phyloP scores from a whole-genome alignment of 1,284 basidiomycete genomes.

The Ceratobasidium theobromae region DNA sequence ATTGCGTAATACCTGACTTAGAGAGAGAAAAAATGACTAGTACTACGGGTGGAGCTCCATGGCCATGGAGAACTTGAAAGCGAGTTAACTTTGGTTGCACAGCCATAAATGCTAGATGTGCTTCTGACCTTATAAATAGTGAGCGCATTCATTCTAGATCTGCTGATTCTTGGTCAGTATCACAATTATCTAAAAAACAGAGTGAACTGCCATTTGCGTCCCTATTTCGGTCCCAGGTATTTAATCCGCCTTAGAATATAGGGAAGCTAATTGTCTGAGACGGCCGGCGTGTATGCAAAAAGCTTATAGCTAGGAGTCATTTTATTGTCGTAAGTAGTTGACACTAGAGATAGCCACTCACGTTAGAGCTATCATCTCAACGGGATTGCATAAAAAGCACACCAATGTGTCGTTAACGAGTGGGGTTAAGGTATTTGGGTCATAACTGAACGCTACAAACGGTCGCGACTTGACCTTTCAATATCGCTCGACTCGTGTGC shows the following conservation, averaged over 20 bases:
- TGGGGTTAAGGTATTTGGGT: slow-evolving; percentile 31
- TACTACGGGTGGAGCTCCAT: slow-evolving; percentile 35
- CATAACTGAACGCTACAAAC: slow-evolving; percentile 33
- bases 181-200: slow-evolving; percentile 36
- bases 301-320: slow-evolving; percentile 35
- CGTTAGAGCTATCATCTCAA: slow-evolving; percentile 36
- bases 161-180: slow-evolving; percentile 30
- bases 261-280: slow-evolving; percentile 22
- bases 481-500: neutral
- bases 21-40: slow-evolving; percentile 32
- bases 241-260: neutral
- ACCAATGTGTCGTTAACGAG: slow-evolving; percentile 30
- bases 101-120: neutral
- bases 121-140: neutral
- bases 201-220: slow-evolving; percentile 37
- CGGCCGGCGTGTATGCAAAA: slow-evolving; percentile 39
- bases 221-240: slow-evolving; percentile 38
- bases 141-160: neutral
- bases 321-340: neutral
- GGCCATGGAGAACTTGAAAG: slow-evolving; percentile 34
- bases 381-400: too few relatives aligned
- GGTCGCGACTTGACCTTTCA: slow-evolving; percentile 12
- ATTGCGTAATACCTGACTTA: slow-evolving; percentile 35
- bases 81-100: slow-evolving; percentile 1
- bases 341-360: slow-evolving; percentile 13